Evolutionary conservation across 2,329 filamentous ascomycete species (phyloP).

Genomic region (Hypoxylon sp.): DNA sequence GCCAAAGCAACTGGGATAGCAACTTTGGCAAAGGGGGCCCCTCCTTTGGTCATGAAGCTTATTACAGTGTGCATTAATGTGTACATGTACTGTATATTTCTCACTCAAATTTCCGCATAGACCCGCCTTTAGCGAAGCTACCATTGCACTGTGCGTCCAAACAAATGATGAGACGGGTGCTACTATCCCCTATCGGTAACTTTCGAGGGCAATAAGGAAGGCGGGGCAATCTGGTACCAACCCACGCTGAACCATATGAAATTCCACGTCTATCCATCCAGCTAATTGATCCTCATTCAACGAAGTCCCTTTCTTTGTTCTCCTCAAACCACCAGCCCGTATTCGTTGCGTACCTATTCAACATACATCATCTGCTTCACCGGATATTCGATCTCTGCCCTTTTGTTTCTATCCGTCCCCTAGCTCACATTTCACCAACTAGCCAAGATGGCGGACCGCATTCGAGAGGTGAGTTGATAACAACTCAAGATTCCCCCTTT

Average conservation of each 20-base stretch:
- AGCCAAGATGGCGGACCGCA: conserved; percentile 73
- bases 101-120: conserved; percentile 3
- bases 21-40: conserved; percentile 17
- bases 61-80: conserved; percentile 7
- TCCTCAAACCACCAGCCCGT: conserved; percentile 44
- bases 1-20: conserved; percentile 37
- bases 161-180: conserved; percentile 43
- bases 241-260: conserved; percentile 51
- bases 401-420: conserved; percentile 51
- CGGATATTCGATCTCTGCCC: conserved; percentile 52
- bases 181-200: conserved; percentile 41
- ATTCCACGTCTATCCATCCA: conserved; percentile 52
- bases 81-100: not conserved
- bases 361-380: conserved; percentile 38
- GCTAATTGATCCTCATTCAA: conserved; percentile 48
- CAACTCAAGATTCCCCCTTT: conserved; percentile 44
- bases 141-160: conserved; percentile 42
- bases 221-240: conserved; percentile 51
- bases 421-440: conserved; percentile 38
- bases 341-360: conserved; percentile 41
- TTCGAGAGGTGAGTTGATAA: conserved; percentile 81
- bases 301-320: conserved; percentile 50
- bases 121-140: conserved; percentile 22
- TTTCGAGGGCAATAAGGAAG: conserved; percentile 42
- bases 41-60: conserved; percentile 7